Percentiles rank a stretch among this genome's conserved stretches.
These are phyloP conservation scores for Annulohypoxylon maeteangense DNA, from an alignment of 495 filamentous ascomycete species.

Conservation along the genomic window DNA sequence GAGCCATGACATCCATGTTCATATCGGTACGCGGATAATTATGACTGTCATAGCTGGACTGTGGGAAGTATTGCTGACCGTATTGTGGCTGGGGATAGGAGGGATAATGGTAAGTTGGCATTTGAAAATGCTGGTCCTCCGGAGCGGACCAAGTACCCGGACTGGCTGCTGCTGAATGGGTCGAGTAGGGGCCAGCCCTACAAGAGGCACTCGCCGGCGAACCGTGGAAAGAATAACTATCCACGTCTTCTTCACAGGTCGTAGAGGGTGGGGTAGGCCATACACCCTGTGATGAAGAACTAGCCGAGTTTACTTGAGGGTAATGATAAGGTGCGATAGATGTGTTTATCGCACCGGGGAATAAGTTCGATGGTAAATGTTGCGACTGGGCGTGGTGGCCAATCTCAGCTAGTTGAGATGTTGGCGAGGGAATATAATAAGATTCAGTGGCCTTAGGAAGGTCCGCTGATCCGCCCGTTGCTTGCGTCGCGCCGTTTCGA, in stretches of 20 bases:
- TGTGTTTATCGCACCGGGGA: slow-evolving; percentile 21
- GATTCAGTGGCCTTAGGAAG: not conserved
- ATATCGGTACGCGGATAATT: not conserved
- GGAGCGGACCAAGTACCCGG: slow-evolving; percentile 29
- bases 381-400: slow-evolving; percentile 24
- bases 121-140: slow-evolving; percentile 19
- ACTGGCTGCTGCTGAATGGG: slow-evolving; percentile 15
- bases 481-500: slow-evolving; percentile 35
- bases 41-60: slow-evolving; percentile 9
- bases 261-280: slow-evolving; percentile 42
- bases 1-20: slow-evolving; percentile 5
- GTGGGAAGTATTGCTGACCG: slow-evolving; percentile 11
- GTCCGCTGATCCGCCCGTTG: slow-evolving; percentile 22
- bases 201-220: slow-evolving; percentile 24
- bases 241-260: slow-evolving; percentile 36
- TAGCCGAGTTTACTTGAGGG: slow-evolving; percentile 9
- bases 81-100: slow-evolving; percentile 5
- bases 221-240: slow-evolving; percentile 33
- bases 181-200: not conserved
- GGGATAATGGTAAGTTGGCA: slow-evolving; percentile 15
- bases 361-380: not conserved
- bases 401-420: slow-evolving; percentile 19
- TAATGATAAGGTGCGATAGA: slow-evolving; percentile 23
- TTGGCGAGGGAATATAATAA: slow-evolving; percentile 29
- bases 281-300: slow-evolving; percentile 30